phyloP scores from a whole-genome alignment of 2,329 filamentous ascomycete species.

The Grosmannia huntii region DNA sequence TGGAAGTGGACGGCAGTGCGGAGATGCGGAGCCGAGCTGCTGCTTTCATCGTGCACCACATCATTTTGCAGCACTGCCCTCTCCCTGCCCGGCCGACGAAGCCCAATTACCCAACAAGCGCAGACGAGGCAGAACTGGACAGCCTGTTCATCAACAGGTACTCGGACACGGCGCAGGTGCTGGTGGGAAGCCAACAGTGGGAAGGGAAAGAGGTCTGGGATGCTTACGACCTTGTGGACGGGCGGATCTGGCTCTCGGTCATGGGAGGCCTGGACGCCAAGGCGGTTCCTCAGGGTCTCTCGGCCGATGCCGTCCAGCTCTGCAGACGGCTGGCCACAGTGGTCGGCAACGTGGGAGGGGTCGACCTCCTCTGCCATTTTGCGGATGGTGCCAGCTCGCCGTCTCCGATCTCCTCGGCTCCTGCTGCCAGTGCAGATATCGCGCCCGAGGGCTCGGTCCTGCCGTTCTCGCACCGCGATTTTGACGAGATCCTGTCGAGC shows the following conservation, averaged over 20 bases:
- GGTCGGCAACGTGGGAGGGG: not conserved
- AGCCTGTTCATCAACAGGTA: not conserved
- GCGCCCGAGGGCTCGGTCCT: not conserved
- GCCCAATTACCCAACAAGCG: not conserved
- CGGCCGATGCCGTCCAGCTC: not conserved
- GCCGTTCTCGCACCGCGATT: not conserved
- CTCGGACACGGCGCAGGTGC: not conserved
- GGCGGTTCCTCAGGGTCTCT: not conserved
- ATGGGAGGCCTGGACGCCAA: not conserved
- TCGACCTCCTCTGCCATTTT: too few relatives aligned
- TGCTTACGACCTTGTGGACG: conserved; percentile 15
- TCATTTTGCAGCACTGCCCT: not conserved
- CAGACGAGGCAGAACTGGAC: not conserved
- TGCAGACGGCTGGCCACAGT: not conserved
- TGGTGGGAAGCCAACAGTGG: too few relatives aligned
- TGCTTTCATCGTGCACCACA: not conserved
- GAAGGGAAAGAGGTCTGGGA: conserved; percentile 9
- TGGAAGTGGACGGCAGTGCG: not conserved
- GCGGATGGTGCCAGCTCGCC: not conserved
- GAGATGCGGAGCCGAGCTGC: not conserved
- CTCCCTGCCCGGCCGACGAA: not conserved
- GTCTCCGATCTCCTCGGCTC: too few relatives aligned
- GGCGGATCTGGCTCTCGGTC: conserved; percentile 9
- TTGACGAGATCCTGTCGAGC: not conserved
- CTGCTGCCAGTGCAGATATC: too few relatives aligned